Conservation (phyloP, 257 asterid genomes). For the Asclepias syriaca region DNA sequence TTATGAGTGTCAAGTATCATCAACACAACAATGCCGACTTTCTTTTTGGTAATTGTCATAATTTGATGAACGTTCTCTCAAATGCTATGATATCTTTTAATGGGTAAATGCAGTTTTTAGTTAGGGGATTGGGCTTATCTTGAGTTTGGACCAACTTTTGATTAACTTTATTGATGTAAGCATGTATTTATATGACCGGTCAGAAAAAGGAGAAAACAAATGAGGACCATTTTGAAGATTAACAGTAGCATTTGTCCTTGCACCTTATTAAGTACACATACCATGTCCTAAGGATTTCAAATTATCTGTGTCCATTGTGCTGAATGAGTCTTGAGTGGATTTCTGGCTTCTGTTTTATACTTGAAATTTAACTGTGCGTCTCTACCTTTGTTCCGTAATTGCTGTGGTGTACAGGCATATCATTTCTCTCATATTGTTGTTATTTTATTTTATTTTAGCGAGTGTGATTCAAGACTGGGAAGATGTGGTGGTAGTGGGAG, state of each 20-base stretch:
- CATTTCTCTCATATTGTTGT: no score
- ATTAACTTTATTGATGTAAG: not conserved
- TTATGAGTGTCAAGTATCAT: slow-evolving; percentile 14
- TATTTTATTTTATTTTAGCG: no score
- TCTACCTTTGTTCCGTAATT: not conserved
- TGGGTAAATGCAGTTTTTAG: not conserved
- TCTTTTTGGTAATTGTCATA: slow-evolving; percentile 2
- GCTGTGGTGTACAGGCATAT: not conserved
- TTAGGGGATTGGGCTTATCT: not conserved
- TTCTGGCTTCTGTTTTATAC: not conserved
- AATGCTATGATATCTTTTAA: not conserved
- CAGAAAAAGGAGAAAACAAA: not conserved
- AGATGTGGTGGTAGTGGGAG: not conserved
- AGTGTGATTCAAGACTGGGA: not conserved
- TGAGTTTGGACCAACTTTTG: not conserved
- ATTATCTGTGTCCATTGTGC: not conserved
- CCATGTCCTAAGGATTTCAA: not conserved
- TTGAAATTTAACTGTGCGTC: not conserved
- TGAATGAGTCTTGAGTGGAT: no score
- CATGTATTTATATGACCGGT: not conserved
- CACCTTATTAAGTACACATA: not conserved
- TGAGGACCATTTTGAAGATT: not conserved
- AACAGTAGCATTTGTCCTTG: not conserved
- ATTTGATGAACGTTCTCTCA: not conserved
- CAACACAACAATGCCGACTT: not conserved